phyloP scores from a whole-genome alignment of 179 eudicot genomes.

The Silene vulgaris region DNA sequence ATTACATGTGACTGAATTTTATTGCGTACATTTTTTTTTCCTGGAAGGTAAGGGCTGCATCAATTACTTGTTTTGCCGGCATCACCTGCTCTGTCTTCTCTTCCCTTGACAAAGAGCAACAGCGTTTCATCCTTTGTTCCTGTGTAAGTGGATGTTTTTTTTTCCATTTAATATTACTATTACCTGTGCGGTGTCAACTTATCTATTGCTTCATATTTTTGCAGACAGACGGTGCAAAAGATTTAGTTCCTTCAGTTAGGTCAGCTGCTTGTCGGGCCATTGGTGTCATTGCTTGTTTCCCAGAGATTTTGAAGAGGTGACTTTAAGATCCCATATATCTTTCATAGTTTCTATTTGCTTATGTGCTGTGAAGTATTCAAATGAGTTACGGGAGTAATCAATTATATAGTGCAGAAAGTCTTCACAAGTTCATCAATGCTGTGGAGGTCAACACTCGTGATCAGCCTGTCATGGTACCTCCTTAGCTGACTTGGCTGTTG shows the following conservation, averaged over 20 bases:
- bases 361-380: background rate
- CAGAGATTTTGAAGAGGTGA: constrained; percentile 64
- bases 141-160: constrained; percentile 46
- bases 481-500: constrained; percentile 11
- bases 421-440: constrained; percentile 57
- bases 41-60: constrained; percentile 84
- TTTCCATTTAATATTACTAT: constrained; percentile 6
- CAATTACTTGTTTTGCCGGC: constrained; percentile 92
- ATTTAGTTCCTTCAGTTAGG: constrained; percentile 74
- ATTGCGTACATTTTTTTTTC: background rate
- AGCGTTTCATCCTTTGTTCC: constrained; percentile 53
- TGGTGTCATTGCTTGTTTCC: constrained; percentile 89
- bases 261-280: constrained; percentile 97
- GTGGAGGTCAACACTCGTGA: constrained; percentile 56
- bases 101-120: constrained; percentile 56
- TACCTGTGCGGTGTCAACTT: constrained; percentile 6
- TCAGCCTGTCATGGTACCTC: constrained; percentile 54
- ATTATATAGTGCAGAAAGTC: constrained; percentile 59
- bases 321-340: constrained; percentile 10
- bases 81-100: constrained; percentile 71
- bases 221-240: constrained; percentile 71
- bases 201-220: constrained; percentile 9
- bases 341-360: background rate
- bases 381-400: constrained; percentile 18
- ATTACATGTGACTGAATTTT: background rate